phyloP scores from a whole-genome alignment of 2,329 filamentous ascomycete genomes.

The Mariannaea elegans region DNA sequence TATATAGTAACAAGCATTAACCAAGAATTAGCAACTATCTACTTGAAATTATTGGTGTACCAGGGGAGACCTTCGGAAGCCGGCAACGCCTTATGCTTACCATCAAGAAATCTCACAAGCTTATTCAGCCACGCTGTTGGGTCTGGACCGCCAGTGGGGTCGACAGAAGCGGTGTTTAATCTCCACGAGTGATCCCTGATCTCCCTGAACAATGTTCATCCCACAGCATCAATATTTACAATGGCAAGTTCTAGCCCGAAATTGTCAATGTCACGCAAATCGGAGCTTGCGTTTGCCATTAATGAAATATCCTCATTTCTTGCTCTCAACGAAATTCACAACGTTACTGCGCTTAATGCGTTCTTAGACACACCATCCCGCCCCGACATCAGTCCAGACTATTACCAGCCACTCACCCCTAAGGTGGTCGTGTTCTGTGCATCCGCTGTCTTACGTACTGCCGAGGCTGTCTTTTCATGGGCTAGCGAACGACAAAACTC shows the following conservation, averaged over 20 bases:
- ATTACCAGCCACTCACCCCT: not conserved
- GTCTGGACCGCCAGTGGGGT: not conserved
- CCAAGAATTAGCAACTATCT: too few species aligned
- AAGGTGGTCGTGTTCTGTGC: constrained; percentile 29
- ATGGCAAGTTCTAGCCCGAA: not conserved
- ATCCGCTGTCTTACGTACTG: constrained; percentile 27
- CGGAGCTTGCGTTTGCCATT: not conserved
- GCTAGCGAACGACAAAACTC: not conserved
- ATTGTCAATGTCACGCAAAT: not conserved
- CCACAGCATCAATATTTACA: not conserved
- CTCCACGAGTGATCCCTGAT: too few species aligned
- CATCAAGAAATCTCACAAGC: too few species aligned
- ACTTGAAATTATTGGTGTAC: too few species aligned
- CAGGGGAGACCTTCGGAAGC: too few species aligned
- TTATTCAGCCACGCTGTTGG: too few species aligned
- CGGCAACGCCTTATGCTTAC: too few species aligned
- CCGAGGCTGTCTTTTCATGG: constrained; percentile 27
- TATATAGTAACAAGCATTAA: too few species aligned
- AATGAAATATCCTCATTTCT: constrained; percentile 30
- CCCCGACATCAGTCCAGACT: not conserved
- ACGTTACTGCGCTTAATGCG: constrained; percentile 12
- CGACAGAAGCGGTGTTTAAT: too few species aligned
- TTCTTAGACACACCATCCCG: not conserved
- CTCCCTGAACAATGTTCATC: too few species aligned
- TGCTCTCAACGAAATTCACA: constrained; percentile 24